Evolutionary conservation across 805 yeast species (phyloP), one percentile per base, ranked within the genome.

Genomic region (Candida easanensis): DNA sequence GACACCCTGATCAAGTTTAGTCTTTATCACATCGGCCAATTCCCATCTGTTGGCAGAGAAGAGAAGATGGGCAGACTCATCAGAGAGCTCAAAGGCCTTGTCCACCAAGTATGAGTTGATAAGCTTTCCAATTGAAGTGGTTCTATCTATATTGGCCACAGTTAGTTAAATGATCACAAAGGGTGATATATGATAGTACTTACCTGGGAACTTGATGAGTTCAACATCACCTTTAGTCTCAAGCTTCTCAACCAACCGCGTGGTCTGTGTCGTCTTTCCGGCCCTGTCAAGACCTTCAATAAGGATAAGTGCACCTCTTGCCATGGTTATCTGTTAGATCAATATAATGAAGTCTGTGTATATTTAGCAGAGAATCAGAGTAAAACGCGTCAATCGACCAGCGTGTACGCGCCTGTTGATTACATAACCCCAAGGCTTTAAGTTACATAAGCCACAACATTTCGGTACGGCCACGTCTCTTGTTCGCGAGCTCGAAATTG

Each of bases 41-140:
- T 93, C 99, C 99, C 99, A 93, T 50, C 99, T 68, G 57, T 93
- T 93, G 1, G 98, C 97, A 52, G 89, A 80, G 62, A 93, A 93
- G 26, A 93, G 66, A 19, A 93, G 69, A 63, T 93, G 99, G 5
- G 89, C 83, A 0, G 96, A 71, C 60, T 88, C 82, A 57, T 90
- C 96, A 15, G 81, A 76, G 16, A 89, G 61, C 7, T 64, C 49
- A 47, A 76, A 74, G 1, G 61, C 44, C 18, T 68, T 64, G 50
- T 80, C 73, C 0, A 77, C 73, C 21, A 93, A 69, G 60, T 89
- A 93, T 41, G 70, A 61, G 62, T 93, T 78, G 55, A 93, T 90
- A 51, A 89, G 65, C 45, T 73, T 58, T 2, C 99, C 99, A 33
- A 88, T 84, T 10, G 74, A 73, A 0, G 98, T 93, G 0, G 85